Conservation (phyloP, 164 flowering plant genomes). For the Kingdonia uniflora region DNA sequence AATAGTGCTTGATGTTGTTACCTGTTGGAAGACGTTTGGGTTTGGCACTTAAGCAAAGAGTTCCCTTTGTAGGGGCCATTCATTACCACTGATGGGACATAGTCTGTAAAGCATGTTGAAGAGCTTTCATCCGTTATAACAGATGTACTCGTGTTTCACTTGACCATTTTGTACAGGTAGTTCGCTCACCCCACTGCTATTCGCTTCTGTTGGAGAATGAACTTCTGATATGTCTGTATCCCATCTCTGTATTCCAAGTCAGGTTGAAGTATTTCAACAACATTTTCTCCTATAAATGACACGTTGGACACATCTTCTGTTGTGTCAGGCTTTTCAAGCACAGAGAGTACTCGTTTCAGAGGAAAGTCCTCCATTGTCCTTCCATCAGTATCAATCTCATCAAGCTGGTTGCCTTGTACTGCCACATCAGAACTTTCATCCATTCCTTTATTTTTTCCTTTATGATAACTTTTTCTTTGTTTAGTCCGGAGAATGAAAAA, state of each 20-base stretch:
- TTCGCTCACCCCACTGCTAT: not conserved
- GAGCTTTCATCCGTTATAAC: not conserved
- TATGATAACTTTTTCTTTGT: not conserved
- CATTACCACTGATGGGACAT: not conserved
- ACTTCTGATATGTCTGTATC: not conserved
- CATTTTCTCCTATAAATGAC: not conserved
- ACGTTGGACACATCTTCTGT: too few relatives aligned
- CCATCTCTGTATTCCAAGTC: not conserved
- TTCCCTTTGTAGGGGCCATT: not conserved
- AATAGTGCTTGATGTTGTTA: not conserved
- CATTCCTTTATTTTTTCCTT: not conserved
- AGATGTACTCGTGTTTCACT: not conserved
- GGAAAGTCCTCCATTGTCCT: not conserved
- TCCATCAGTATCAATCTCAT: not conserved
- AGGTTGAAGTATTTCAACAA: not conserved
- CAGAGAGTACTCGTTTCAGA: not conserved
- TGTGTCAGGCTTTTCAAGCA: constrained; percentile 1
- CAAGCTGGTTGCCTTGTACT: not conserved
- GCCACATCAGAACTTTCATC: not conserved
- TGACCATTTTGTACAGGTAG: not conserved
- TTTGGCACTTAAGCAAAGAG: not conserved
- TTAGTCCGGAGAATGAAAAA: not conserved
- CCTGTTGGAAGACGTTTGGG: not conserved
- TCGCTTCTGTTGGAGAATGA: not conserved
- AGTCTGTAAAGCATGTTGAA: not conserved